Evolutionary conservation across 345 rosid species (phyloP), one percentile per base, ranked within the genome.

Genomic region (Salix purpurea): DNA sequence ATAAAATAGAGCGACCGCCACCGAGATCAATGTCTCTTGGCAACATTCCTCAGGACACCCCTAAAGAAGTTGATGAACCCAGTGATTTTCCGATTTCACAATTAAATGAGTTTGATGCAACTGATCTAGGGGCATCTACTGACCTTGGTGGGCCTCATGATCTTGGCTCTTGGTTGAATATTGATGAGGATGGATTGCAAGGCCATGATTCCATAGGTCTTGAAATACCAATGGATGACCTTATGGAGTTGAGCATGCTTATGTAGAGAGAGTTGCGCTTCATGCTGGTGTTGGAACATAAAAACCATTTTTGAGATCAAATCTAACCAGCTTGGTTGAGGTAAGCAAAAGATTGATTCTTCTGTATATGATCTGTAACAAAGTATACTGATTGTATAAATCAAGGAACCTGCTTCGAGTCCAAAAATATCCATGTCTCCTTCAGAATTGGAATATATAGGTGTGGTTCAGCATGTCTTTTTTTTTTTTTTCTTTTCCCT

Each of bases 211-310:
- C 92, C 2, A 83, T 86, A 13, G 98, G 98, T 72, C 91, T 94
- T 40, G 90, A 88, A 74, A 89, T 94, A 84, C 98, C 99, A 23
- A 92, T 92, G 97, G 99, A 96, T 77, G 97, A 94, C 79, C 92
- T 96, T 39, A 79, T 90, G 0, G 90, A 86, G 34, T 69, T 89
- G 84, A 81, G 76, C 26, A 82, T 89, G 85, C 65, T 83, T 11
- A 60, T 85, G 81, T 85, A 75, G 69, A 67, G 48, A 30, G 40
- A 18, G 16, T 67, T 32, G 6, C 54, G 39, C 64, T 16, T 23
- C 15, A 46, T 24, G 36, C 60, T 7, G 30, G 34, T 30, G 23
- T 28, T 6, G 62, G 71, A n/a, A 40, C 34, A 61, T 58, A 48
- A 19, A 54, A 26, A 71, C 42, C 66, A 54, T 21, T 75, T 36